These are phyloP conservation scores for Pestalotiopsis sp. DNA, from an alignment of 2,329 filamentous ascomycete species.

Conservation along the genomic window DNA sequence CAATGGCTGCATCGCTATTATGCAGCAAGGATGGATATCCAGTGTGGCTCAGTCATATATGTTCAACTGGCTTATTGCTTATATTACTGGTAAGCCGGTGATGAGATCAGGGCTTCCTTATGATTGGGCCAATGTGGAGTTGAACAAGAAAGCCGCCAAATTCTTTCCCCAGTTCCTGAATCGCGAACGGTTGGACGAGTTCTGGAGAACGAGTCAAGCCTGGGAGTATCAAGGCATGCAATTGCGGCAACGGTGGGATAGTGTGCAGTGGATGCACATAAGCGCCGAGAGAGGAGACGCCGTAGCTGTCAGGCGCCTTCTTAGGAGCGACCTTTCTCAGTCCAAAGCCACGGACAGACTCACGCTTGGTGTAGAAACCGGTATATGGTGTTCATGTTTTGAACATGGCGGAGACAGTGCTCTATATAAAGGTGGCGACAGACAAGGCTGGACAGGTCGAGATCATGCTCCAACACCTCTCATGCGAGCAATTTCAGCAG, in stretches of 20 bases:
- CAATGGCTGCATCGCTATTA: not conserved
- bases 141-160: not conserved
- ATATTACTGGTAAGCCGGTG: not conserved
- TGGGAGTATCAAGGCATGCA: not conserved
- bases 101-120: not conserved
- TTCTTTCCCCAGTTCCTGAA: not conserved
- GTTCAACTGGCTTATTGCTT: not conserved
- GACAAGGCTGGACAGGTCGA: no score
- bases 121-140: not conserved
- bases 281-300: not conserved
- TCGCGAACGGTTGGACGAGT: not conserved
- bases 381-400: no score
- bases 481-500: not conserved
- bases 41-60: not conserved
- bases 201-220: not conserved
- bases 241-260: not conserved
- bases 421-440: no score
- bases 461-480: not conserved
- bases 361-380: no score
- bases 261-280: not conserved
- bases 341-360: not conserved
- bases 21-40: not conserved
- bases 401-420: no score
- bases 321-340: not conserved
- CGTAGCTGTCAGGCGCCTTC: not conserved